Conservation (phyloP, 1,284 basidiomycete species). For the Pisolithus thermaeus region DNA sequence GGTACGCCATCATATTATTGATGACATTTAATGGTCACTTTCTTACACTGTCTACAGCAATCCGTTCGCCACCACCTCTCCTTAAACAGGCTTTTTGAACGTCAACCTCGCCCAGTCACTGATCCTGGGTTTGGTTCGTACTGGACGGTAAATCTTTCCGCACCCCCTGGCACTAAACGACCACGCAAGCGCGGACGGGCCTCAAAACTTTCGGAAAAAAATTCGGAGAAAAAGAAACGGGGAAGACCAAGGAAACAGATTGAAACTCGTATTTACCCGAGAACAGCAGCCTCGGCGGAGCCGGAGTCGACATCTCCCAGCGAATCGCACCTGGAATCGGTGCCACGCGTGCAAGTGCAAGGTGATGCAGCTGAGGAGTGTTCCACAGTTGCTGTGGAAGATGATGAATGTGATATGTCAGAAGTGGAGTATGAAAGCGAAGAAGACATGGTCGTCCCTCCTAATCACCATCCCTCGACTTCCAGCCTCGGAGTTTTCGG, state of each 20-base stretch:
- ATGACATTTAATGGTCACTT: not conserved
- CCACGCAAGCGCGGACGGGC: constrained; percentile 71
- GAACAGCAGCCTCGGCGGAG: constrained; percentile 6
- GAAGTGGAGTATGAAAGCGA: constrained; percentile 58
- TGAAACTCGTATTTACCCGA: constrained; percentile 4
- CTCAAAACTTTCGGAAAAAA: constrained; percentile 38
- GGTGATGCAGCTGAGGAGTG: constrained; percentile 26
- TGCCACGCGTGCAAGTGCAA: constrained; percentile 12
- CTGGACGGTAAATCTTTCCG: constrained; percentile 75
- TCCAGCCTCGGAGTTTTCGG: constrained; percentile 27
- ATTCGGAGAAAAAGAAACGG: constrained; percentile 33
- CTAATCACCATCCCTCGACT: constrained; percentile 34
- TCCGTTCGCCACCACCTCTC: constrained; percentile 78
- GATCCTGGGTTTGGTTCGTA: constrained; percentile 81
- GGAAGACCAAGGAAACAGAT: constrained; percentile 42
- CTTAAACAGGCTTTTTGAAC: constrained; percentile 71
- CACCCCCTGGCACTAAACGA: constrained; percentile 75
- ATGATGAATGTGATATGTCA: constrained; percentile 27
- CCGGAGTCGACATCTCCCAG: constrained; percentile 2
- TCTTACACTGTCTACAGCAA: constrained; percentile 46
- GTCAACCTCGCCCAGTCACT: constrained; percentile 70
- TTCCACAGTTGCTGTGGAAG: constrained; percentile 28
- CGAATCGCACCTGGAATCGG: constrained; percentile 9
- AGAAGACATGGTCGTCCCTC: constrained; percentile 49
- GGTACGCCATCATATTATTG: constrained; percentile 41